phyloP scores from a whole-genome alignment of 768 basidiomycete genomes.

The Boletus insuetus region DNA sequence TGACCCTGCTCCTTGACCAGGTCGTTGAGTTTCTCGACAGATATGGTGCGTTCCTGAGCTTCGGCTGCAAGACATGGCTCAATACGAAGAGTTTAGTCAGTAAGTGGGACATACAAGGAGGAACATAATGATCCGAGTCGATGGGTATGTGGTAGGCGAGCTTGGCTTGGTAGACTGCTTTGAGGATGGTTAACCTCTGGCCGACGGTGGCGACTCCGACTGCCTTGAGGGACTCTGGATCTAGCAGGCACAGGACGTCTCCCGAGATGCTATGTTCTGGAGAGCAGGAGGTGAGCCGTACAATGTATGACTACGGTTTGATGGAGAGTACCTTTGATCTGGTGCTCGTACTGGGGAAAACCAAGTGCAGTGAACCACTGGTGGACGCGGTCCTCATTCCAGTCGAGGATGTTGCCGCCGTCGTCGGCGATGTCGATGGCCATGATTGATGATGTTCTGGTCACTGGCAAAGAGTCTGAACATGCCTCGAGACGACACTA shows the following conservation, averaged over 20 bases:
- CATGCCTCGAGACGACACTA: background rate
- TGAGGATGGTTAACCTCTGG: conserved; percentile 87
- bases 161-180: conserved; percentile 89
- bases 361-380: conserved; percentile 76
- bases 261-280: conserved; percentile 91
- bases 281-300: conserved; percentile 3
- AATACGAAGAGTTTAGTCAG: background rate
- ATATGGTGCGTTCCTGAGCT: conserved; percentile 52
- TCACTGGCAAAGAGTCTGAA: background rate
- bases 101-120: conserved; percentile 65
- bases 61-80: conserved; percentile 43
- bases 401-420: conserved; percentile 47
- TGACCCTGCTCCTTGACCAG: conserved; percentile 75
- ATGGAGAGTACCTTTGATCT: conserved; percentile 62
- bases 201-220: conserved; percentile 89
- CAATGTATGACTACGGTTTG: background rate
- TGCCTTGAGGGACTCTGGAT: conserved; percentile 80
- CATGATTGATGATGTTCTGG: conserved; percentile 11
- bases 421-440: conserved; percentile 29
- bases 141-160: conserved; percentile 78
- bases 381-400: conserved; percentile 79
- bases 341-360: conserved; percentile 79
- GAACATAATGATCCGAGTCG: conserved; percentile 81
- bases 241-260: conserved; percentile 81
- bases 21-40: conserved; percentile 63